These are phyloP conservation scores for Albugo candida DNA, from an alignment of 352 stramenopile species.

Conservation along the genomic window DNA sequence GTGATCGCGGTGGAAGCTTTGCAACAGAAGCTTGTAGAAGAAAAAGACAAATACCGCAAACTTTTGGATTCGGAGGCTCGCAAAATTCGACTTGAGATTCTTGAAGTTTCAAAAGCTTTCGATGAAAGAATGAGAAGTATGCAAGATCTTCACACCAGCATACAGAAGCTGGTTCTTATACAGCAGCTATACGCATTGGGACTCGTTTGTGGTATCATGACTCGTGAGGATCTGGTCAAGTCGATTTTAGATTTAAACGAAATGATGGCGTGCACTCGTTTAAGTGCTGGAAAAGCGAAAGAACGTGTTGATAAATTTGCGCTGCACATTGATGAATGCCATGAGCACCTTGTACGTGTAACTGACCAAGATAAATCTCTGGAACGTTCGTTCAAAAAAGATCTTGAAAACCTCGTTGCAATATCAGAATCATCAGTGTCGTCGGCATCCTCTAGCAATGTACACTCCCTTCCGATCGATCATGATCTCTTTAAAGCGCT, in stretches of 20 bases:
- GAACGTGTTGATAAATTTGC: conserved; percentile 29
- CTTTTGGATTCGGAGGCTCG: conserved; percentile 78
- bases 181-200: conserved; percentile 59
- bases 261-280: conserved; percentile 2
- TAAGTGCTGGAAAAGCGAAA: conserved; percentile 11
- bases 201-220: conserved; percentile 29
- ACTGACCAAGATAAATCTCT: conserved; percentile 47
- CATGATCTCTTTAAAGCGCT: conserved; percentile 57
- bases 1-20: conserved; percentile 37
- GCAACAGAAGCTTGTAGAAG: conserved; percentile 59
- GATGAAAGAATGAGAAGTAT: conserved; percentile 66
- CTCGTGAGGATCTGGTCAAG: conserved; percentile 24
- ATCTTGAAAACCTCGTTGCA: conserved; percentile 53
- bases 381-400: conserved; percentile 37
- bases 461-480: conserved; percentile 29
- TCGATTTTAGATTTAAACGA: conserved; percentile 13
- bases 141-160: conserved; percentile 28
- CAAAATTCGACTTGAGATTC: conserved; percentile 62
- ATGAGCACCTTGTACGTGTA: conserved; percentile 40
- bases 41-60: conserved; percentile 83
- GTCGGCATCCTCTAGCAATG: conserved; percentile 4
- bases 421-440: neutral
- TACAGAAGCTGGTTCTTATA: conserved; percentile 23
- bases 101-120: conserved; percentile 59
- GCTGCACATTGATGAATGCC: conserved; percentile 24